Conservation (phyloP, 345 rosid genomes). For the Psidium friedrichsthalianum region DNA sequence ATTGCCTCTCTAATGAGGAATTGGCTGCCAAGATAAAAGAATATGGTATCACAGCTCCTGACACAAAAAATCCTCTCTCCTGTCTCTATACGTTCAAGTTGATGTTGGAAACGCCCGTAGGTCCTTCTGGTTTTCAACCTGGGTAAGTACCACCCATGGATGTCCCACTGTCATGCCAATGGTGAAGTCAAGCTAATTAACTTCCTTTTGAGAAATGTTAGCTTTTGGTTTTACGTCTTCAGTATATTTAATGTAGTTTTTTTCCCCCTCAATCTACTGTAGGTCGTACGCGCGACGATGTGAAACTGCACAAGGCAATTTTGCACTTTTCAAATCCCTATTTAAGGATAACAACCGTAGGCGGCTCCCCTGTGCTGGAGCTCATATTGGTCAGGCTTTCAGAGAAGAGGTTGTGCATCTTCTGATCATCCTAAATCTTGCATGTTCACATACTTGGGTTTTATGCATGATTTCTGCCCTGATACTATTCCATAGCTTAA, state of each 20-base stretch:
- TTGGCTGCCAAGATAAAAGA: constrained; percentile 71
- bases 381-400: constrained; percentile 95
- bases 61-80: constrained; percentile 70
- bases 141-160: constrained; percentile 35
- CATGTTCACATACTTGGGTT: neutral
- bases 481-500: no score
- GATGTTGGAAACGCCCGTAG: constrained; percentile 93
- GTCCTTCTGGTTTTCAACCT: constrained; percentile 69
- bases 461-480: neutral
- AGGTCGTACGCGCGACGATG: constrained; percentile 73
- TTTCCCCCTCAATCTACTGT: constrained; percentile 9
- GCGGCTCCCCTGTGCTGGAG: constrained; percentile 92
- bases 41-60: constrained; percentile 77
- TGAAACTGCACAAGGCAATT: constrained; percentile 92
- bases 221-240: neutral
- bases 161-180: no score
- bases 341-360: constrained; percentile 78
- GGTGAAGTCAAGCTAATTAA: no score
- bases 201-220: neutral
- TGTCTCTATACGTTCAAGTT: constrained; percentile 83
- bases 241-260: neutral
- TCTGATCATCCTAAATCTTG: neutral
- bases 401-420: constrained; percentile 63
- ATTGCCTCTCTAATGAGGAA: constrained; percentile 56
- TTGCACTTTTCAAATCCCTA: constrained; percentile 74